Conservation (phyloP, 352 stramenopile genomes). For the Pythium plurisporium region DNA sequence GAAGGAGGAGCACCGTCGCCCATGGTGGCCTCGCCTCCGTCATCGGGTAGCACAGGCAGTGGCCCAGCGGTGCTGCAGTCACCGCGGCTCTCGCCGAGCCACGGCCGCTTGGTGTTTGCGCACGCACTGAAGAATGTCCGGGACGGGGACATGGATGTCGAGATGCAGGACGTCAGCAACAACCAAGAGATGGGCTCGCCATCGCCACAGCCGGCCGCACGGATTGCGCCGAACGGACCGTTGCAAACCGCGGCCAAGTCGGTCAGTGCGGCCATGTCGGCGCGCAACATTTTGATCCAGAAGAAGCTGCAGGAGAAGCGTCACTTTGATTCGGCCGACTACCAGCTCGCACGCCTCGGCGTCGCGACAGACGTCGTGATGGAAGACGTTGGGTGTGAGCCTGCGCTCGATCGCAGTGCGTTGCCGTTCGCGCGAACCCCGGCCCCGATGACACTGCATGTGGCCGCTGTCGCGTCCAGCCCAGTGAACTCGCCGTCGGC, state of each 20-base stretch:
- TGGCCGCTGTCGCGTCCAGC: slow-evolving; percentile 15
- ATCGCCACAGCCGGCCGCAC: background rate
- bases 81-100: slow-evolving; percentile 12
- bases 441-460: slow-evolving; percentile 30
- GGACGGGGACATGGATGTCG: background rate
- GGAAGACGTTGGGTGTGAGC: slow-evolving; percentile 22
- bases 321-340: slow-evolving; percentile 76
- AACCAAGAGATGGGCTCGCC: slow-evolving; percentile 14
- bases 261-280: slow-evolving; percentile 33
- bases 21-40: background rate
- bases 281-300: slow-evolving; percentile 65
- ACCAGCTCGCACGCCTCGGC: slow-evolving; percentile 44
- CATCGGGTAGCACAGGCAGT: background rate
- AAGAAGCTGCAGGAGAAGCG: slow-evolving; percentile 67
- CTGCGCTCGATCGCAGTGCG: background rate
- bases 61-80: background rate
- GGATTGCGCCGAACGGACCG: too few relatives aligned
- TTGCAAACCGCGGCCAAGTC: slow-evolving; percentile 4
- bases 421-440: slow-evolving; percentile 1
- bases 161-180: slow-evolving; percentile 16
- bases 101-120: slow-evolving; percentile 15
- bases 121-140: slow-evolving; percentile 5
- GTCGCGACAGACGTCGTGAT: slow-evolving; percentile 8
- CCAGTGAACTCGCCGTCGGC: slow-evolving; percentile 46
- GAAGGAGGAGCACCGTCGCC: background rate